A percentile compares a stretch with the other conserved stretches of the same genome.
Evolutionary conservation across 495 filamentous ascomycete genomes (phyloP).

Genomic region (Neurospora sublineolata): DNA sequence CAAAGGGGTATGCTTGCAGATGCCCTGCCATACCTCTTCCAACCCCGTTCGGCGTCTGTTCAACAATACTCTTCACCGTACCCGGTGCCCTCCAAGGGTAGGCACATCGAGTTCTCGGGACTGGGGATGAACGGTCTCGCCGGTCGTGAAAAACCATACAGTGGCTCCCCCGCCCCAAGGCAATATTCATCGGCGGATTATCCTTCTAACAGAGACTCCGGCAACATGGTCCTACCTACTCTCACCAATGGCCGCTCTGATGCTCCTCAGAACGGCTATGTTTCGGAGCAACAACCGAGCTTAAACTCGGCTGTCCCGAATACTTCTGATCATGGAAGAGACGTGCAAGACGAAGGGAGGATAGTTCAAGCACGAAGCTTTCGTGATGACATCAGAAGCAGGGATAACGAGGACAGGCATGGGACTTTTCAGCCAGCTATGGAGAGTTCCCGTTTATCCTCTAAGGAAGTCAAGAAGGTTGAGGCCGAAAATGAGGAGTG

Average conservation of each 20-base stretch:
- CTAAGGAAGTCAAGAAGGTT: neutral
- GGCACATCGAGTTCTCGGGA: neutral
- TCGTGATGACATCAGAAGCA: neutral
- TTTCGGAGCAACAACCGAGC: neutral
- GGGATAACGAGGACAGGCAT: neutral
- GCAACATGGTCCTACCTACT: neutral
- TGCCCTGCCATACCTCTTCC: slow-evolving; percentile 40
- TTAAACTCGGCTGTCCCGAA: neutral
- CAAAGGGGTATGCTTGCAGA: slow-evolving; percentile 49
- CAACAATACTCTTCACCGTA: neutral
- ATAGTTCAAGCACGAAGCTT: neutral
- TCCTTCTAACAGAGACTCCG: neutral
- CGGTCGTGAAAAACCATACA: neutral
- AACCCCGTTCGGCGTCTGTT: neutral
- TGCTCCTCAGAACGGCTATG: neutral
- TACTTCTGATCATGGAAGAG: neutral
- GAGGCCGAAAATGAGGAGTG: neutral
- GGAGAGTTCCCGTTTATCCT: neutral
- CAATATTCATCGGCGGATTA: neutral
- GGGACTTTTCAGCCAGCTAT: neutral
- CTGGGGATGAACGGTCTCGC: neutral
- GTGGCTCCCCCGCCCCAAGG: neutral
- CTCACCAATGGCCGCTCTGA: neutral
- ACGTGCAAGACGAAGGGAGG: neutral
- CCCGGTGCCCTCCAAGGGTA: neutral